These are phyloP conservation scores for Apiotrichum mycotoxinovorans DNA, from an alignment of 1,284 basidiomycete genomes.

Conservation along the genomic window DNA sequence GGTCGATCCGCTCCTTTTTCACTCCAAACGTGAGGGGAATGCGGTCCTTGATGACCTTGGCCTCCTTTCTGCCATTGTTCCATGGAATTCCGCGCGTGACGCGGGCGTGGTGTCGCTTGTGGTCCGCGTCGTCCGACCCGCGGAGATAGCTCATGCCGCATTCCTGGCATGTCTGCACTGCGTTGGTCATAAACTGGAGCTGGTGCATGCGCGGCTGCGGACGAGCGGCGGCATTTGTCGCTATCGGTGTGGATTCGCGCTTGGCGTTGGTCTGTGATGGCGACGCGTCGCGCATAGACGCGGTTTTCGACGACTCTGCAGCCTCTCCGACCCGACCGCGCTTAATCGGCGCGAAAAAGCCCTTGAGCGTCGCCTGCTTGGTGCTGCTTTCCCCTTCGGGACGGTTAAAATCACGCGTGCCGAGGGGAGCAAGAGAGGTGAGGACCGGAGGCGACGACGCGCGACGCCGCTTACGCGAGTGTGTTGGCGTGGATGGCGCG, in stretches of 20 bases:
- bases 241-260: conserved; percentile 3
- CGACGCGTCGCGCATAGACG: not conserved
- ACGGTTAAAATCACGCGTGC: not conserved
- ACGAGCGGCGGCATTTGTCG: not conserved
- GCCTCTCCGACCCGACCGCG: not conserved
- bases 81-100: conserved; percentile 49
- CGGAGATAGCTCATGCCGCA: conserved; percentile 52
- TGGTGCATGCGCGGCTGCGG: conserved; percentile 21
- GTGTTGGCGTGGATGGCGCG: not conserved
- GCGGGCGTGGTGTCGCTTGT: conserved; percentile 48
- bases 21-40: not conserved
- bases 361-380: conserved; percentile 28
- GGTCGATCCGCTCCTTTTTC: not conserved
- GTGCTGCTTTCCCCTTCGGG: not conserved
- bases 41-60: not conserved
- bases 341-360: conserved; percentile 31
- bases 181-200: conserved; percentile 36
- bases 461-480: not conserved
- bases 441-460: not conserved
- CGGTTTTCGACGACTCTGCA: not conserved
- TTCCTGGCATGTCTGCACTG: conserved; percentile 41
- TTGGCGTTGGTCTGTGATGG: conserved; percentile 11
- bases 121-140: conserved; percentile 48
- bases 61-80: conserved; percentile 20
- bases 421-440: not conserved